Evolutionary conservation across 441 rosid species (phyloP), one percentile per base, ranked within the genome.

Genomic region (Erodium texanum): DNA sequence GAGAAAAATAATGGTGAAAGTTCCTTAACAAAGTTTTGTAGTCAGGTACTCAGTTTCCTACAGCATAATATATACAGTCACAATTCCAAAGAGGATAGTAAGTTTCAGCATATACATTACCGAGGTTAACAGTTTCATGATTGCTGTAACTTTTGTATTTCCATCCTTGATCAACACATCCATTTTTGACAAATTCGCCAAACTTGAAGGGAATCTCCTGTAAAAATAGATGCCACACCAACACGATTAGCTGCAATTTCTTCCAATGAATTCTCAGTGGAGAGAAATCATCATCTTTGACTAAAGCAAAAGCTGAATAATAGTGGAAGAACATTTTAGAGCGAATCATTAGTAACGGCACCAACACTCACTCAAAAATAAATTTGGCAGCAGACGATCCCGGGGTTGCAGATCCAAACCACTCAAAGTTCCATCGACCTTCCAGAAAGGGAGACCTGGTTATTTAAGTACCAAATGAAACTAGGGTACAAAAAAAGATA

Each of bases 401-500:
- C 12, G 86, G 86, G 73, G 82, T 86, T 71, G 94, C 89, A 50
- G 86, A 78, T 0, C 93, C 97, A 79, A 93, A 89, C 97, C 97
- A 93, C 80, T 90, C 91, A 24, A 93, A 89, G 71, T 83, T 87
- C 98, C 98, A 93, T 19, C 82, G 83, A 27, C 97, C 94, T 81
- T 93, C 92, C 62, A 93, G 78, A 80, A 68, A 87, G 36, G 97
- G 97, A 38, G 97, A 90, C 89, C 98, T 93, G 90, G 50, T 78
- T 75, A 82, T 85, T 82, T 82, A 78, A 76, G 16, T 80, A 81
- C 75, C 85, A 76, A 64, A 77, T 78, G 76, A 82, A 81, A 70
- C 36, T 59, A 68, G 58, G 34, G 62, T 7, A 48, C 67, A 18
- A 75, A 62, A 73, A 38, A 5, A 48, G 54, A 48, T n/a, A 14